Base-by-base conservation (phyloP, 495 filamentous ascomycete species). In the Hypoxylon intermedium region DNA sequence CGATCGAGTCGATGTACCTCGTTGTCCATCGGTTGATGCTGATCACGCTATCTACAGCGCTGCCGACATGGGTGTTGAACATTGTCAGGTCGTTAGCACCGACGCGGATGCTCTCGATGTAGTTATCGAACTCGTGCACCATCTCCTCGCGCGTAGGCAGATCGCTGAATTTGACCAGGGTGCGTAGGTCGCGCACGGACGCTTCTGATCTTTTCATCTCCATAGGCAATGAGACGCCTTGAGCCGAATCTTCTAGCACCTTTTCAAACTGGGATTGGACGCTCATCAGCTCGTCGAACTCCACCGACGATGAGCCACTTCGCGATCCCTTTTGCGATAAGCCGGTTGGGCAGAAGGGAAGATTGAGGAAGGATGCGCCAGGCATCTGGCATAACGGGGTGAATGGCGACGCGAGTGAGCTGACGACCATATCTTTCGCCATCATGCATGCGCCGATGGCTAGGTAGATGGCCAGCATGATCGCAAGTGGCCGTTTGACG, bases 121-220 rank as follows among this genome's bases (percentile, higher is more conserved):
- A 89, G 23, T 79, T 82, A 62, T 83, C 78, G 47, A 91, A 85
- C 65, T 89, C 88, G 13, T 84, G 78, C 2, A 87, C 82, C 5
- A 91, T 74, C 66, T 89, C 85, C 23, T 83, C 82, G 34, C 83
- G 82, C 20, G 60, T 50, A 28, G 71, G 65, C 5, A 81, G 62
- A 15, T 72, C 68, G 69, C 75, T 79, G 61, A 71, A 70, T 26
- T 73, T 71, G 34, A 91, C 86, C 38, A 87, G 69, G 46, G 89
- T 87, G 9, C 86, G 83, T 19, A 92, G 75, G 53, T 91, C 88
- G 55, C 90, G 86, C 19, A 93, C 86, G 3, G 86, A 84, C 15
- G 84, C 77, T 65, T 92, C 89, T 13, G 86, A 83, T 21, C 84
- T 76, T 72, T 88, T 89, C 82, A 91, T 89, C 58, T 87, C 83